These are phyloP conservation scores for Aschersonia sp. DNA, from an alignment of 2,329 filamentous ascomycete species.

Conservation along the genomic window DNA sequence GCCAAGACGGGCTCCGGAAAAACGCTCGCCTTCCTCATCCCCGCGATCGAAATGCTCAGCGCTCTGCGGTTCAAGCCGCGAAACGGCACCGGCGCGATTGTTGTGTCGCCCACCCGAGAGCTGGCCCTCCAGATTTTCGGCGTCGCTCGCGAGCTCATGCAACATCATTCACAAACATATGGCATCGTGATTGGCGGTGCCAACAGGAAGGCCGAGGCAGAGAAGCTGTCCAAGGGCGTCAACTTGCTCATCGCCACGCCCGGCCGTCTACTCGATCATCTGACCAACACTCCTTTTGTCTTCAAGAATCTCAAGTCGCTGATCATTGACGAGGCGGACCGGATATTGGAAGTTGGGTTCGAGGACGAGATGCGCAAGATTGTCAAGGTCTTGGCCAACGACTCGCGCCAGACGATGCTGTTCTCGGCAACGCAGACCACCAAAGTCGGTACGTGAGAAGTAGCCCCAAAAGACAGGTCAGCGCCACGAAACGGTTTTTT, in stretches of 20 bases:
- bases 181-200: slow-evolving; percentile 94
- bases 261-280: slow-evolving; percentile 80
- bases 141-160: slow-evolving; percentile 85
- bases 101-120: slow-evolving; percentile 88
- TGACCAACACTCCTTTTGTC: slow-evolving; percentile 81
- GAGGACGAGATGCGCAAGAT: slow-evolving; percentile 98
- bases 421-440: slow-evolving; percentile 98
- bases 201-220: slow-evolving; percentile 77
- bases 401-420: slow-evolving; percentile 88
- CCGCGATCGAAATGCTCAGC: slow-evolving; percentile 83
- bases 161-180: slow-evolving; percentile 83
- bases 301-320: slow-evolving; percentile 90
- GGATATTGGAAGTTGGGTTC: slow-evolving; percentile 93
- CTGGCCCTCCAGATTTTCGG: slow-evolving; percentile 92
- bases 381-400: slow-evolving; percentile 79
- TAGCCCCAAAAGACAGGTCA: neutral
- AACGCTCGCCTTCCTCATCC: slow-evolving; percentile 87
- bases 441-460: slow-evolving; percentile 46
- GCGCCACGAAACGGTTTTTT: neutral
- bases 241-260: slow-evolving; percentile 92
- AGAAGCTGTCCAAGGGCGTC: slow-evolving; percentile 87
- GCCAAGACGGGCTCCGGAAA: slow-evolving; percentile 96
- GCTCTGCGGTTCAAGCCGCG: slow-evolving; percentile 86
- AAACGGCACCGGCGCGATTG: slow-evolving; percentile 83
- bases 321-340: slow-evolving; percentile 92